Percentiles rank a stretch among this genome's conserved stretches.
phyloP scores from a whole-genome alignment of 2,329 filamentous ascomycete genomes.

The Ophiostoma tasmaniense region DNA sequence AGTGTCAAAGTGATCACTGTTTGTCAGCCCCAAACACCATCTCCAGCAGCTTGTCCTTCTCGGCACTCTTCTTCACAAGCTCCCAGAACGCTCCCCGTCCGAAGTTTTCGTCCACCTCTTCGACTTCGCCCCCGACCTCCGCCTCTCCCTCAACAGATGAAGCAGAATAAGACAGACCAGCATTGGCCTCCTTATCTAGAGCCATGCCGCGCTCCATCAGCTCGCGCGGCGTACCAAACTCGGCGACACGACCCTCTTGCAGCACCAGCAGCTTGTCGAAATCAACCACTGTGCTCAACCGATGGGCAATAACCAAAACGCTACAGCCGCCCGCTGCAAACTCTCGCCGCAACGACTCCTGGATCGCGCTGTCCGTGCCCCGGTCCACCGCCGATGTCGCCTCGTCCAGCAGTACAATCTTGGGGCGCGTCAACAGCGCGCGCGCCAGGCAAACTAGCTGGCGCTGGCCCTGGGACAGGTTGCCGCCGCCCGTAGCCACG shows the following conservation, averaged over 20 bases:
- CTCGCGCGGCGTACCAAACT: slow-evolving; percentile 32
- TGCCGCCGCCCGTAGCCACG: slow-evolving; percentile 28
- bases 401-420: slow-evolving; percentile 36
- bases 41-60: slow-evolving; percentile 20
- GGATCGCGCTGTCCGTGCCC: slow-evolving; percentile 49
- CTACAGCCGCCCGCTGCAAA: slow-evolving; percentile 45
- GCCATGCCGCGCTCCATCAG: slow-evolving; percentile 34
- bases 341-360: slow-evolving; percentile 43
- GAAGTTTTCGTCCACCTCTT: slow-evolving; percentile 21
- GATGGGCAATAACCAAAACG: slow-evolving; percentile 37
- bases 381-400: slow-evolving; percentile 45
- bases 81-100: slow-evolving; percentile 20
- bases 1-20: background rate
- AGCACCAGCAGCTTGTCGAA: slow-evolving; percentile 44
- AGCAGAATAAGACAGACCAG: background rate
- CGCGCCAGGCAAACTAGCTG: slow-evolving; percentile 43
- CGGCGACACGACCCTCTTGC: slow-evolving; percentile 38
- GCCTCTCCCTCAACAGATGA: slow-evolving; percentile 12
- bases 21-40: slow-evolving; percentile 15
- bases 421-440: slow-evolving; percentile 34
- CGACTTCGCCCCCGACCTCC: slow-evolving; percentile 21
- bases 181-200: slow-evolving; percentile 13
- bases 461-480: slow-evolving; percentile 39
- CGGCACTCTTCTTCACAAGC: slow-evolving; percentile 20
- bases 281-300: slow-evolving; percentile 39